Conservation (phyloP, 2,329 filamentous ascomycete genomes). For the Talaromyces sp. region DNA sequence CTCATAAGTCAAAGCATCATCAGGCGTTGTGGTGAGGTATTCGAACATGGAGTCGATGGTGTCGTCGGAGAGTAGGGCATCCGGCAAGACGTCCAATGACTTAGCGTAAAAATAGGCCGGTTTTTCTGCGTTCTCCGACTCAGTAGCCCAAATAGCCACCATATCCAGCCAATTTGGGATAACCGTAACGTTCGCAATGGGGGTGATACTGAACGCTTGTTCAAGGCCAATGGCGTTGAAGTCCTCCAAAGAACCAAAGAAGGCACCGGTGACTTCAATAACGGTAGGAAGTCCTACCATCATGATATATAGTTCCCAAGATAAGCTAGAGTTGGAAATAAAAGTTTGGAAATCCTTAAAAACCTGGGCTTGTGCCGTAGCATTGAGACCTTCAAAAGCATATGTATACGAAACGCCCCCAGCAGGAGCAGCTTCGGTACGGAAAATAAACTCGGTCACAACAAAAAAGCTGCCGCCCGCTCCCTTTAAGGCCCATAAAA, state of each 20-base stretch:
- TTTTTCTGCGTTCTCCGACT: slow-evolving; percentile 34
- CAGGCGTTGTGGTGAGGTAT: slow-evolving; percentile 50
- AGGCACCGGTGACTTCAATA: slow-evolving; percentile 57
- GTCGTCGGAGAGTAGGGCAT: slow-evolving; percentile 48
- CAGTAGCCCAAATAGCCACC: slow-evolving; percentile 24
- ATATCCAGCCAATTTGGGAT: slow-evolving; percentile 30
- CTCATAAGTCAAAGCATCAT: slow-evolving; percentile 56
- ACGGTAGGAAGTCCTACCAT: slow-evolving; percentile 56
- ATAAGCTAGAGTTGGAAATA: slow-evolving; percentile 52
- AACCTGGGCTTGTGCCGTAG: slow-evolving; percentile 46
- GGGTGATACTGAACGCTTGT: slow-evolving; percentile 23
- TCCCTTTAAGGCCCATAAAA: slow-evolving; percentile 36
- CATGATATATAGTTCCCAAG: slow-evolving; percentile 58
- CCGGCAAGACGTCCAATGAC: slow-evolving; percentile 51
- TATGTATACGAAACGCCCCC: slow-evolving; percentile 59
- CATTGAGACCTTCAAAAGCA: slow-evolving; percentile 50
- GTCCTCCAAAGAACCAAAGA: slow-evolving; percentile 58
- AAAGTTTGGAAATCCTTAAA: slow-evolving; percentile 60
- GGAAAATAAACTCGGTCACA: slow-evolving; percentile 37
- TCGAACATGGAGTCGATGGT: slow-evolving; percentile 51
- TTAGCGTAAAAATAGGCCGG: slow-evolving; percentile 55
- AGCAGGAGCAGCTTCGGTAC: slow-evolving; percentile 35
- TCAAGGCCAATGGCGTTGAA: slow-evolving; percentile 43
- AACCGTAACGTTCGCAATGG: slow-evolving; percentile 20
- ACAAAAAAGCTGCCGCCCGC: slow-evolving; percentile 38